phyloP scores from a whole-genome alignment of 1,284 basidiomycete species.

The Apiotrichum porosum region DNA sequence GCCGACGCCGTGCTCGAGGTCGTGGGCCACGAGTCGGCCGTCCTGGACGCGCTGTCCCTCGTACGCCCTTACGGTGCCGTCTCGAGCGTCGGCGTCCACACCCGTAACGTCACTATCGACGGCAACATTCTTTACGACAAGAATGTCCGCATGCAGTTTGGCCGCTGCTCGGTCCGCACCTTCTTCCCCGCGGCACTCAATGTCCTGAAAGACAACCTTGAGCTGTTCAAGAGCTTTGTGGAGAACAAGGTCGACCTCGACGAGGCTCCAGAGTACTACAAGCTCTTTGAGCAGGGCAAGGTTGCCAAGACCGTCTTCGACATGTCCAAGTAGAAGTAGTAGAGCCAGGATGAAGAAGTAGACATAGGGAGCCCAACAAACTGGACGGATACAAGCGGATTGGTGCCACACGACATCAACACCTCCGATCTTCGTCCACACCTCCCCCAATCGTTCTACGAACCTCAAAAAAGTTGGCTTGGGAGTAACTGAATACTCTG shows the following conservation, averaged over 20 bases:
- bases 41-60: constrained; percentile 68
- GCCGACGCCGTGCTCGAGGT: constrained; percentile 57
- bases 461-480: too few species aligned
- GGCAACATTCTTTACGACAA: constrained; percentile 66
- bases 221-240: constrained; percentile 42
- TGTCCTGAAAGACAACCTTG: constrained; percentile 52
- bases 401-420: too few species aligned
- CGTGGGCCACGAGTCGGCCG: constrained; percentile 69
- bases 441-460: too few species aligned
- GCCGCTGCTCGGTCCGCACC: constrained; percentile 75
- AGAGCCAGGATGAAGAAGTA: too few species aligned
- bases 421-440: too few species aligned
- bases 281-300: constrained; percentile 42
- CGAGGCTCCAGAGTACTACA: constrained; percentile 44
- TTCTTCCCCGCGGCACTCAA: constrained; percentile 70
- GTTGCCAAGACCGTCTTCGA: constrained; percentile 48
- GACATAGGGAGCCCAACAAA: too few species aligned
- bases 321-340: constrained; percentile 6
- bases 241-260: constrained; percentile 37
- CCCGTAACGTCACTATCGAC: constrained; percentile 28
- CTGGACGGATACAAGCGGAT: too few species aligned
- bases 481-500: too few species aligned
- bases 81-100: constrained; percentile 66
- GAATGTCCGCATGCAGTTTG: constrained; percentile 55
- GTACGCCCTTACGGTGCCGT: constrained; percentile 76